Evolutionary conservation across 352 stramenopile genomes (phyloP).

Genomic region (Phytophthora lateralis): DNA sequence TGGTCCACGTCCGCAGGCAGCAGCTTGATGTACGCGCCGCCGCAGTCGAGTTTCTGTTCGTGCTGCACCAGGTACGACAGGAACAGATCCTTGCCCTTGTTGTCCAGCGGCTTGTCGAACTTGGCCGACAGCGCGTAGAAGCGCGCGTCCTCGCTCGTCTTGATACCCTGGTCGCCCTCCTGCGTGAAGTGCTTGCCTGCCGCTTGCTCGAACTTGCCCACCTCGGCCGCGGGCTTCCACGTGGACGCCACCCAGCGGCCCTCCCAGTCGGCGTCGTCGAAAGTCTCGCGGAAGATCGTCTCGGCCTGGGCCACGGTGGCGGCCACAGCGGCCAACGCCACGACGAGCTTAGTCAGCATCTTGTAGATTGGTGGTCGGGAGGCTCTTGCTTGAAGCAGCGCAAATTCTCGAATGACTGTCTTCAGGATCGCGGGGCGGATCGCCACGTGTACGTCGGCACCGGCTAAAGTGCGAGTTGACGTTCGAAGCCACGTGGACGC

Average conservation of each 20-base stretch:
- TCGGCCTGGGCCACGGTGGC: conserved; percentile 61
- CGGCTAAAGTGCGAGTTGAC: conserved; percentile 21
- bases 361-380: conserved; percentile 26
- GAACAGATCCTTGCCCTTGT: conserved; percentile 91
- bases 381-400: conserved; percentile 21
- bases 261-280: conserved; percentile 88
- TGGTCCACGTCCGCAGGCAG: conserved; percentile 92
- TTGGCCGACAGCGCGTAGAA: conserved; percentile 98
- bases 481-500: conserved; percentile 20
- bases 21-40: conserved; percentile 99
- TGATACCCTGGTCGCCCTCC: conserved; percentile 93
- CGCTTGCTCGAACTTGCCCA: conserved; percentile 96
- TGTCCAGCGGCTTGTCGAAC: conserved; percentile 87
- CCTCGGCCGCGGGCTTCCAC: conserved; percentile 94
- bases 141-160: conserved; percentile 93
- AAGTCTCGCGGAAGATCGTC: conserved; percentile 95
- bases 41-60: conserved; percentile 99
- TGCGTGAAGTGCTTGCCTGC: conserved; percentile 93
- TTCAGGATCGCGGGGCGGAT: conserved; percentile 16
- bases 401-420: conserved; percentile 38
- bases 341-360: conserved; percentile 74
- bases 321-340: conserved; percentile 56
- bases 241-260: conserved; percentile 89
- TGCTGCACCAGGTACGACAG: conserved; percentile 98
- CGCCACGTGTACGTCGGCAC: conserved; percentile 31